phyloP scores from a whole-genome alignment of 1,284 basidiomycete genomes.

The Tilletiopsis washingtonensis region DNA sequence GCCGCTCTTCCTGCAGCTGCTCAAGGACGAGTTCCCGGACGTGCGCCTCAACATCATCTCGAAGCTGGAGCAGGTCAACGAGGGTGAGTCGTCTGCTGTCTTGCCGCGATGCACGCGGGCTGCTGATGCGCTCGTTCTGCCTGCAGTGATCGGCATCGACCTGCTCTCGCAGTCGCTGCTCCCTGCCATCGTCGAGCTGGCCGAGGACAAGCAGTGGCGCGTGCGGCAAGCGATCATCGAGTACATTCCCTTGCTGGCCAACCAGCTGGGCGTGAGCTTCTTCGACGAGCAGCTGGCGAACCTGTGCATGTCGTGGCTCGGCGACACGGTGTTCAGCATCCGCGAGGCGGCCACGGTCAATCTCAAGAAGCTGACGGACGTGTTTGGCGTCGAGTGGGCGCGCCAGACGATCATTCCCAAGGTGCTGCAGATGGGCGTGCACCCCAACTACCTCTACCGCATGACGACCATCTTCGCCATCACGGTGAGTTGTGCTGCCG shows the following conservation, averaged over 20 bases:
- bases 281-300: conserved; percentile 96
- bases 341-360: conserved; percentile 95
- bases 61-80: conserved; percentile 93
- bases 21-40: conserved; percentile 99
- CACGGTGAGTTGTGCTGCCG: conserved; percentile 58
- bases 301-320: conserved; percentile 98
- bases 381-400: conserved; percentile 98
- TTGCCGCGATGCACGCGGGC: not conserved
- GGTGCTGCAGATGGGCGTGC: conserved; percentile 92
- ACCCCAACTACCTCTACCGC: conserved; percentile 94
- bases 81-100: conserved; percentile 55
- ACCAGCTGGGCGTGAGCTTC: conserved; percentile 90
- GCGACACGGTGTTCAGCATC: conserved; percentile 97
- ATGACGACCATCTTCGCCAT: conserved; percentile 99
- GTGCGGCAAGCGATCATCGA: conserved; percentile 99
- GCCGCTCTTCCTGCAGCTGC: conserved; percentile 86
- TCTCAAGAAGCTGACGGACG: conserved; percentile 92
- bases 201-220: conserved; percentile 99
- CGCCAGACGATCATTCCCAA: conserved; percentile 89
- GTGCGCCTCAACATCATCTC: conserved; percentile 97
- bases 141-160: conserved; percentile 91
- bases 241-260: conserved; percentile 92
- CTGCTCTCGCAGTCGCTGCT: conserved; percentile 88
- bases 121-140: not conserved
- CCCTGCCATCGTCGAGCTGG: conserved; percentile 93